These are phyloP conservation scores for Neofusicoccum ribis DNA, from an alignment of 2,329 filamentous ascomycete species.

Conservation along the genomic window DNA sequence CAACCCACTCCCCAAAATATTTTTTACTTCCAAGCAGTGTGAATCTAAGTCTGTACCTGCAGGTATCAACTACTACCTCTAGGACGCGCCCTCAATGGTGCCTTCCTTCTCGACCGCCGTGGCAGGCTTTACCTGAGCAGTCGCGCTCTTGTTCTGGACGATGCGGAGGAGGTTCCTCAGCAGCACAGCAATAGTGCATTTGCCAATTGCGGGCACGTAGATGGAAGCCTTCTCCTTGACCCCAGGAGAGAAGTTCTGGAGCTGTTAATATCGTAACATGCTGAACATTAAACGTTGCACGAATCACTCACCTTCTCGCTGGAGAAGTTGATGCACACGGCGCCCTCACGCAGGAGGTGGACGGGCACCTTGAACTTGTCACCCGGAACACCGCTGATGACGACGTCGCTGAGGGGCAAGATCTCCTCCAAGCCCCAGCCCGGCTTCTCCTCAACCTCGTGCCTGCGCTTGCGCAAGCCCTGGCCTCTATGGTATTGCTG, in stretches of 20 bases:
- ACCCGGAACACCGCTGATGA: conserved; percentile 88
- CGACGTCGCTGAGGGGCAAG: conserved; percentile 84
- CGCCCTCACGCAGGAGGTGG: conserved; percentile 79
- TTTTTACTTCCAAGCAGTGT: neutral
- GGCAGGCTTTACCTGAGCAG: conserved; percentile 21
- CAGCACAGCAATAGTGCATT: conserved; percentile 92
- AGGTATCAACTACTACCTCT: neutral
- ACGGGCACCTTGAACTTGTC: conserved; percentile 89
- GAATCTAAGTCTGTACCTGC: neutral
- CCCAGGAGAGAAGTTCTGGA: conserved; percentile 78
- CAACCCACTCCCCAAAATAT: neutral
- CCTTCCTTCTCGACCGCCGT: conserved; percentile 23
- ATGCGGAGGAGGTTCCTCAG: conserved; percentile 76
- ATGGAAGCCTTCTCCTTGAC: conserved; percentile 96
- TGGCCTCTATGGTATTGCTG: conserved; percentile 89
- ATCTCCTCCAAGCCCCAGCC: conserved; percentile 79
- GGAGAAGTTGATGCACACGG: conserved; percentile 98
- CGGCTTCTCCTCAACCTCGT: conserved; percentile 82
- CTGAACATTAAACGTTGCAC: neutral
- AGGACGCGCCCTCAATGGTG: conserved; percentile 21
- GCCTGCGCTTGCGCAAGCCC: conserved; percentile 80
- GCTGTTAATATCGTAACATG: neutral
- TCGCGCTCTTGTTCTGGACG: conserved; percentile 44
- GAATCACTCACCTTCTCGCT: conserved; percentile 68
- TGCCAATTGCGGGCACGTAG: conserved; percentile 95